A percentile compares a stretch with the other conserved stretches of the same genome.
phyloP scores from a whole-genome alignment of 495 filamentous ascomycete genomes.

The Aspergillus nanangensis region DNA sequence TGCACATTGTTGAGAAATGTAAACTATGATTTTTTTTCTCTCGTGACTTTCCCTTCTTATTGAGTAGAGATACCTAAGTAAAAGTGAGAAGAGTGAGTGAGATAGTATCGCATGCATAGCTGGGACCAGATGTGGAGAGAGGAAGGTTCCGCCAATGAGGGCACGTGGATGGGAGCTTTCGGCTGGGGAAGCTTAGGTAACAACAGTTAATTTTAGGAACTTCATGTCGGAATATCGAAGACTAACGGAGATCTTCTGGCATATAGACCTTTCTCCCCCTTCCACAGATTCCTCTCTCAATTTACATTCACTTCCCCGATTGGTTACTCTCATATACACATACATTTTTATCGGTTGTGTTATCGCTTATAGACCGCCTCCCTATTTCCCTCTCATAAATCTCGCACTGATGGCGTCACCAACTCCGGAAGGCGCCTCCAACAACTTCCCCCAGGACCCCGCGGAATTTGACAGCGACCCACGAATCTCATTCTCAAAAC shows the following conservation, averaged over 20 bases:
- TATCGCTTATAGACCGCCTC: too few relatives aligned
- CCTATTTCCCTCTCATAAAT: not conserved
- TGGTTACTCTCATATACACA: too few relatives aligned
- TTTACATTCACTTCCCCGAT: too few relatives aligned
- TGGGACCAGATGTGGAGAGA: not conserved
- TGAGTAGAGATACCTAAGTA: too few relatives aligned
- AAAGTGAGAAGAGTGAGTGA: too few relatives aligned
- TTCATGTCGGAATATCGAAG: too few relatives aligned
- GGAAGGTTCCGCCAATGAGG: not conserved
- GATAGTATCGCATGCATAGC: not conserved
- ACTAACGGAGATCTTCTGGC: too few relatives aligned
- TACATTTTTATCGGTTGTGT: too few relatives aligned
- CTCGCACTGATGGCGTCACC: constrained; percentile 18
- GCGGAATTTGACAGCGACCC: constrained; percentile 76
- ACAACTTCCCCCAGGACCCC: constrained; percentile 62
- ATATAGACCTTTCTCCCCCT: too few relatives aligned
- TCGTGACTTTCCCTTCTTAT: too few relatives aligned
- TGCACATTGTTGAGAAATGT: not conserved
- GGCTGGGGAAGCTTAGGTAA: not conserved
- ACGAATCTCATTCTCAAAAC: constrained; percentile 79
- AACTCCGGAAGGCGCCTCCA: constrained; percentile 14
- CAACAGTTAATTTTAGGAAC: too few relatives aligned
- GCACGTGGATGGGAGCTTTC: not conserved
- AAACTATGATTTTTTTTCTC: not conserved
- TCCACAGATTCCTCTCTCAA: not conserved